Percentiles rank a stretch among this genome's conserved stretches.
Conservation (phyloP, 225 moss, liverwort and hornwort genomes). For the Thuidium tamariscinum region DNA sequence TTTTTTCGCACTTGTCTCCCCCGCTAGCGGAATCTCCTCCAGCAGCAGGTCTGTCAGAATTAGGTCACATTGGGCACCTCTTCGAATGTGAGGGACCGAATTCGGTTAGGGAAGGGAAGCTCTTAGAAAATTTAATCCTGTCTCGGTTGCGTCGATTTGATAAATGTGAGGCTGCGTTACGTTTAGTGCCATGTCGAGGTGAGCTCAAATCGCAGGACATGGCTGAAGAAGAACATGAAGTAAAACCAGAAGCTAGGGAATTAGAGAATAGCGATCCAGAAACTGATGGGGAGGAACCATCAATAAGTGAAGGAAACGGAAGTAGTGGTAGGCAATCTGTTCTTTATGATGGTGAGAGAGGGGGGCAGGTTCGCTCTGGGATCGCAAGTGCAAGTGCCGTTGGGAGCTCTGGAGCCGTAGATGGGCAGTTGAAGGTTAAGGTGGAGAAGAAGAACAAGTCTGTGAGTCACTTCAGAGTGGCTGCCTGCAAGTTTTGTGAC, state of each 20-base stretch:
- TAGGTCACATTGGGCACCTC: background rate
- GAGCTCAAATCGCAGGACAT: background rate
- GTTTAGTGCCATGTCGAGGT: slow-evolving; percentile 5
- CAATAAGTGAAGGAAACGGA: background rate
- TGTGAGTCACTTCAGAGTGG: background rate
- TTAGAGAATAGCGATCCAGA: background rate
- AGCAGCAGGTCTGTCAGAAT: background rate
- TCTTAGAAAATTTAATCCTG: slow-evolving; percentile 4
- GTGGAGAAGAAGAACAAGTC: background rate
- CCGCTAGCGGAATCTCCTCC: background rate
- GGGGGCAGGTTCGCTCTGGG: slow-evolving; percentile 1
- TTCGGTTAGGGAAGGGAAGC: slow-evolving; percentile 8
- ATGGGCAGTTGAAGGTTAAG: background rate
- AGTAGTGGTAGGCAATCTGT: background rate
- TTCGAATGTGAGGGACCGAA: slow-evolving; percentile 12
- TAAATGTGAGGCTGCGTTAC: background rate
- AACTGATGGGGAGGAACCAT: background rate
- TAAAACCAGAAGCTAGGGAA: background rate
- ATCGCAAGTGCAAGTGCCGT: slow-evolving; percentile 19
- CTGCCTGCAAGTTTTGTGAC: slow-evolving; percentile 40
- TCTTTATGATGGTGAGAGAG: background rate
- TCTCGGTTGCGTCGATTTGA: slow-evolving; percentile 6
- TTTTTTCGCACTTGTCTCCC: slow-evolving; percentile 30
- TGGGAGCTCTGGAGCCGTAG: background rate
- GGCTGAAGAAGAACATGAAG: background rate